Evolutionary conservation across 768 basidiomycete genomes (phyloP), one percentile per base, ranked within the genome.

Genomic region (Suillus placidus): DNA sequence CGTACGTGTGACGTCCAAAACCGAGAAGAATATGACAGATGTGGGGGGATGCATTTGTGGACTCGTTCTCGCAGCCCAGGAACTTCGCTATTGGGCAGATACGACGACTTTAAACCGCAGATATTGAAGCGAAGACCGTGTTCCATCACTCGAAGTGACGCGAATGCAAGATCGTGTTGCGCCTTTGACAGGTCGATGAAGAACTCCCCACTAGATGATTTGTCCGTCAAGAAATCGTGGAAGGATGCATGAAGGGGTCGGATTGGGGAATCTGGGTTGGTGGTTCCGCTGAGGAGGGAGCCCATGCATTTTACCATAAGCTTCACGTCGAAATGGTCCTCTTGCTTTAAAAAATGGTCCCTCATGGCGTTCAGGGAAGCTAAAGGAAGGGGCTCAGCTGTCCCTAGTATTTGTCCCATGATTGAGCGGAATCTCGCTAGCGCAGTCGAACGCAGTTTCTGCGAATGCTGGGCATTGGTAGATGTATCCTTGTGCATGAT

Each of bases 61-160:
- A 67, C n/a, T 20, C 61, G 56, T 38, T 43, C 54, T 32, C 26
- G 34, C 26, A 54, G 42, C 8, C 38, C 54, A 2, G 26, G 18
- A 18, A 77, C 62, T 16, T 79, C 69, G 18, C 54, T 55, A 64
- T 81, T 78, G 10, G 45, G 66, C 5, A 70, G 26, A 57, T 75
- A 72, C 2, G 79, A 80, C 12, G 71, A 74, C 43, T 70, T 66
- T 14, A 81, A 61, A 9, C 74, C 38, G 64, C 74, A 77, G 26
- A 81, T 79, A 62, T 81, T 79, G 70, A 81, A 81, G 55, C 66
- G 66, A 7, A 81, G 71, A 9, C 67, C 58, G n/a, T 62, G 42
- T 12, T 73, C 67, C 80, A 80, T 76, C 9, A 74, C 60, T 5
- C 56, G 52, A 4, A 81, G 62, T 10, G 69, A 75, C 4, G 69